phyloP scores from a whole-genome alignment of 371 early-diverging fungal genomes.

The Circinella minor region DNA sequence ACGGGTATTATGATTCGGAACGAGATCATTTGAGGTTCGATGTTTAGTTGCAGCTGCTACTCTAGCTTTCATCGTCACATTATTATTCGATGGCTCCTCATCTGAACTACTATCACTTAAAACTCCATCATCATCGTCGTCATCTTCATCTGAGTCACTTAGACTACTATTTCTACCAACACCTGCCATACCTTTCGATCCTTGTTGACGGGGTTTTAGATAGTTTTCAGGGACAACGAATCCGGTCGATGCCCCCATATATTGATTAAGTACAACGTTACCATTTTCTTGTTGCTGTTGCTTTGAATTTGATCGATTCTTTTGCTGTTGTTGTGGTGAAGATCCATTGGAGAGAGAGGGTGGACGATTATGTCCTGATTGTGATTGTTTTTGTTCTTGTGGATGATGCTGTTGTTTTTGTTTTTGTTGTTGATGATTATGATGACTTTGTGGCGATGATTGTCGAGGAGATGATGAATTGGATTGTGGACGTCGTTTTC shows the following conservation, averaged over 20 bases:
- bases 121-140: slow-evolving; percentile 14
- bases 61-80: slow-evolving; percentile 7
- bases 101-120: slow-evolving; percentile 14
- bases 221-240: slow-evolving; percentile 53
- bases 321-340: background rate
- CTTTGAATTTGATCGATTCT: slow-evolving; percentile 4
- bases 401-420: background rate
- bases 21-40: slow-evolving; percentile 3
- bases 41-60: slow-evolving; percentile 9
- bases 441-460: slow-evolving; percentile 13
- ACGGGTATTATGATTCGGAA: slow-evolving; percentile 10
- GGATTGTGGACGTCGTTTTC: slow-evolving; percentile 22
- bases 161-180: slow-evolving; percentile 15
- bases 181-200: slow-evolving; percentile 5
- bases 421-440: background rate
- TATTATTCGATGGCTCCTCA: slow-evolving; percentile 7
- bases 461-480: slow-evolving; percentile 2
- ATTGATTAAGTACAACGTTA: slow-evolving; percentile 9
- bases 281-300: slow-evolving; percentile 7
- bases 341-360: background rate
- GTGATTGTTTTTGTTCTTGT: slow-evolving; percentile 9
- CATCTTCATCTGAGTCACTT: slow-evolving; percentile 28
- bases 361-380: background rate
- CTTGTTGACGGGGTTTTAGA: slow-evolving; percentile 21
- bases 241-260: slow-evolving; percentile 33